Base-by-base conservation (phyloP, 805 yeast genomes). In the Saturnispora diversa region DNA sequence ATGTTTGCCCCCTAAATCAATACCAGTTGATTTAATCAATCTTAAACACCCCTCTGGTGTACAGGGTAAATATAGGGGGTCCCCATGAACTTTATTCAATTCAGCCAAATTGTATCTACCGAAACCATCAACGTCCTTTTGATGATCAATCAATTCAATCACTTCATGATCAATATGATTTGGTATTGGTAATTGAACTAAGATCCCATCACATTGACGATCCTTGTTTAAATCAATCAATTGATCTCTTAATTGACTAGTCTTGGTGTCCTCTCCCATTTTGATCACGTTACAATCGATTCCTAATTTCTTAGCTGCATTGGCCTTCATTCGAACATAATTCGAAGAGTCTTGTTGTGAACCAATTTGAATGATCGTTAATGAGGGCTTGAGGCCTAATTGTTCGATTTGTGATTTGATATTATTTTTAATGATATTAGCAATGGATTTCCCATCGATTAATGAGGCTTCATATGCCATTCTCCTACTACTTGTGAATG, bases 61-160 rank as follows among this genome's bases (percentile, higher is more conserved):
- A 59, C 94, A 84, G 29, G 94, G 94, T 53, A 80, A 65, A 60
- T 78, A 84, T 43, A 59, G 58, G 28, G 94, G 92, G 17, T 66
- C 54, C 31, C 90, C 92, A 45, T 77, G 80, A 56, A 72, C 78
- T 56, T 83, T 83, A 49, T 81, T 69, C 49, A 84, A 66, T 55
- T 82, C 88, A 43, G 92, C 92, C 30, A 80, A 77, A 57, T 84
- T 84, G 64, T 60, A 74, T 43, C 84, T 79, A 40, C 84, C 84
- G 53, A 84, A 82, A 1, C 94, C 94, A 59, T 84, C 94, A 28
- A 84, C 90, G 53, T 84, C 94, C 56, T 84, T 84, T 38, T 68
- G 68, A 19, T 31, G 15, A 3, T 31, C 13, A 15, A 39, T 30
- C 7, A 31, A 36, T 28, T 76, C 73, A 24, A 66, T 58, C 17